phyloP scores from a whole-genome alignment of 2,329 filamentous ascomycete species.

The Colletotrichum filicis region DNA sequence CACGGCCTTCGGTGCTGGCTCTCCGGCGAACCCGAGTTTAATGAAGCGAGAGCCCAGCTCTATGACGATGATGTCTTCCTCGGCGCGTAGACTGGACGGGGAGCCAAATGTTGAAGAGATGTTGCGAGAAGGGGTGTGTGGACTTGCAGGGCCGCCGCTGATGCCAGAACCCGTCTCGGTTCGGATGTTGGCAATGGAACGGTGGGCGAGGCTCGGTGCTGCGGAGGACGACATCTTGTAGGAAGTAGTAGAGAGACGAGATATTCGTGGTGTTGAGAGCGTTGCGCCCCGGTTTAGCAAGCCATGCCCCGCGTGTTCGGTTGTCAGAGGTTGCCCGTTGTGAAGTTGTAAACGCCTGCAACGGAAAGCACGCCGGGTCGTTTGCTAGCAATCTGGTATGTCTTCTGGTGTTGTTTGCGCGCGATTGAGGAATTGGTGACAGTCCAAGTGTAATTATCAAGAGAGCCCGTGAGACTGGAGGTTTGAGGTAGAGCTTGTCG shows the following conservation, averaged over 20 bases:
- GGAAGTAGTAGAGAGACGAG: background rate
- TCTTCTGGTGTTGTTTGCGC: background rate
- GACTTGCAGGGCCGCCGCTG: constrained; percentile 52
- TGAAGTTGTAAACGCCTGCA: background rate
- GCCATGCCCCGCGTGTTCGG: background rate
- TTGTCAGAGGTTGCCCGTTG: background rate
- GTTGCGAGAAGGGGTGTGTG: constrained; percentile 70
- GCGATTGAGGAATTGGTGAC: background rate
- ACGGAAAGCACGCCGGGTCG: background rate
- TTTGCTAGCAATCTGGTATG: background rate
- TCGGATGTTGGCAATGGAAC: constrained; percentile 68
- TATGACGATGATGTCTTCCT: constrained; percentile 87
- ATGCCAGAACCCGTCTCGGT: constrained; percentile 47
- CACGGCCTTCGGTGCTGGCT: constrained; percentile 77
- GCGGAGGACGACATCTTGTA: constrained; percentile 46
- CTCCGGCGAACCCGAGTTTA: constrained; percentile 87
- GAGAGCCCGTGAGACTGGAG: background rate
- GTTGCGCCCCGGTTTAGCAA: background rate
- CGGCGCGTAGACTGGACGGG: constrained; percentile 71
- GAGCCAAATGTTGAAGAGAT: constrained; percentile 68
- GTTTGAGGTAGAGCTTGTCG: background rate
- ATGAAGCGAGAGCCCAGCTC: constrained; percentile 85
- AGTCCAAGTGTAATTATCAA: background rate
- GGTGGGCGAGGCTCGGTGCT: constrained; percentile 63
- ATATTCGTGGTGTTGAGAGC: background rate